These are phyloP conservation scores for Aspergillus melleus DNA, from an alignment of 2,329 filamentous ascomycete species.

Conservation along the genomic window DNA sequence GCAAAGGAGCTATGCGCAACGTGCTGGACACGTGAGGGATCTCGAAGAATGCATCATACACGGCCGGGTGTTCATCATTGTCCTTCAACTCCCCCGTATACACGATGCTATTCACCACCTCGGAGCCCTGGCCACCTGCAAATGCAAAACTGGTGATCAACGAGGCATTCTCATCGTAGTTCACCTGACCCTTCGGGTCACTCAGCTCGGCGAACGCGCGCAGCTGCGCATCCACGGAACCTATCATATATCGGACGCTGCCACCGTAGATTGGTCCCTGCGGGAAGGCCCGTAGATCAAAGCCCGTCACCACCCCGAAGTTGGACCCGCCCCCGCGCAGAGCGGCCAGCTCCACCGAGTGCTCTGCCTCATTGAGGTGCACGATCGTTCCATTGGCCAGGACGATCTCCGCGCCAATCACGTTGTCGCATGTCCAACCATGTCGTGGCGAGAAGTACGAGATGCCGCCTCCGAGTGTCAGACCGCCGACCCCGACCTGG, in stretches of 20 bases:
- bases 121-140: neutral
- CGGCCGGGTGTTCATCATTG: neutral
- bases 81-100: neutral
- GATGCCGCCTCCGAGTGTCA: slow-evolving; percentile 18
- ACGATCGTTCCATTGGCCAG: slow-evolving; percentile 47
- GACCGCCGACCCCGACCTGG: slow-evolving; percentile 28
- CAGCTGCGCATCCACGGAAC: neutral
- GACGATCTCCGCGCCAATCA: slow-evolving; percentile 49
- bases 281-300: slow-evolving; percentile 13
- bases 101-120: neutral
- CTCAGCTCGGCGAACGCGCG: neutral
- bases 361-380: slow-evolving; percentile 37
- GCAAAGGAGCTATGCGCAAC: neutral
- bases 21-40: neutral
- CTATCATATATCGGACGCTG: neutral
- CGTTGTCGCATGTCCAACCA: slow-evolving; percentile 34
- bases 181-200: neutral
- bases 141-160: neutral
- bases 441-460: slow-evolving; percentile 16
- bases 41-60: neutral
- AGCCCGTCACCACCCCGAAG: slow-evolving; percentile 35
- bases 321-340: slow-evolving; percentile 32
- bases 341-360: slow-evolving; percentile 23
- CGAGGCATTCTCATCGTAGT: neutral
- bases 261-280: slow-evolving; percentile 2